A percentile compares a stretch with the other conserved stretches of the same genome.
phyloP scores from a whole-genome alignment of 306 rosid species.

The Senna tora region DNA sequence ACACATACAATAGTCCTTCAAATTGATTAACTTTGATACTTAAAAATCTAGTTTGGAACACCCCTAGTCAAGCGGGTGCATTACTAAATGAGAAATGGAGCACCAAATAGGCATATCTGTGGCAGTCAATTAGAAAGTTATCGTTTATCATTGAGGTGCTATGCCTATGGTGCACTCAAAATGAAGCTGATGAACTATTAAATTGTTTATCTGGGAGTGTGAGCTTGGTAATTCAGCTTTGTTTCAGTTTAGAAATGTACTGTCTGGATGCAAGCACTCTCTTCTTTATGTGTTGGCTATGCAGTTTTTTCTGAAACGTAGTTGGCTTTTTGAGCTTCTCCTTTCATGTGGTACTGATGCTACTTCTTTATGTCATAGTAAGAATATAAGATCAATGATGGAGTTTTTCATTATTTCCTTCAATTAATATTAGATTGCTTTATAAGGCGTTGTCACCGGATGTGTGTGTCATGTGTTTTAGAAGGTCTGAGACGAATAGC shows the following conservation, averaged over 20 bases:
- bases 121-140: neutral
- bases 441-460: too few species aligned
- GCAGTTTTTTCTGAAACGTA: constrained; percentile 8
- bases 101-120: neutral
- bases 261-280: neutral
- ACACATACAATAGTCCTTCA: neutral
- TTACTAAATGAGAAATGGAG: constrained; percentile 12
- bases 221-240: neutral
- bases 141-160: constrained; percentile 8
- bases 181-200: constrained; percentile 22
- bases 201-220: constrained; percentile 9
- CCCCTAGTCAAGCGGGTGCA: neutral
- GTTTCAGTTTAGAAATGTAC: neutral
- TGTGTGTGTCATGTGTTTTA: too few species aligned
- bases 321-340: constrained; percentile 4
- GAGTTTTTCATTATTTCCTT: neutral
- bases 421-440: neutral
- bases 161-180: constrained; percentile 14
- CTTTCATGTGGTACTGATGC: neutral
- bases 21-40: neutral
- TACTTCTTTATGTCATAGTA: constrained; percentile 1
- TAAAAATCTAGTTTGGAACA: neutral
- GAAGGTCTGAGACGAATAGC: too few species aligned
- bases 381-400: neutral
- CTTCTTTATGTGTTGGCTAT: constrained; percentile 1